A percentile compares a stretch with the other conserved stretches of the same genome.
Conservation (phyloP, 2,329 filamentous ascomycete species). For the Monosporascus sp. region DNA sequence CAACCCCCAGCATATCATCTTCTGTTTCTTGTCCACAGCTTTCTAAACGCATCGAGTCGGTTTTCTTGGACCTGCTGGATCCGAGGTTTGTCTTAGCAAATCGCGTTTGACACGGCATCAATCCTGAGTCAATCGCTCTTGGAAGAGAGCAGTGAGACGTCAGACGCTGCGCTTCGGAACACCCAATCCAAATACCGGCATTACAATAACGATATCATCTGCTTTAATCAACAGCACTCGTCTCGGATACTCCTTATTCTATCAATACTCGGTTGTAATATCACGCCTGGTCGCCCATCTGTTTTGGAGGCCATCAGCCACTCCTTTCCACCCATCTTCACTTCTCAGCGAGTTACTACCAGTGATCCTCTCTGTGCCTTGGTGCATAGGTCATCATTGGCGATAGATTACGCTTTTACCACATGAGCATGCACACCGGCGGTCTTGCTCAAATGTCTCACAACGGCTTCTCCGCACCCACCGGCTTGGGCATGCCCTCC, state of each 20-base stretch:
- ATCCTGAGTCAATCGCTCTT: constrained; percentile 12
- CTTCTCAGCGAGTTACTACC: constrained; percentile 21
- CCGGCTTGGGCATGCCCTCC: constrained; percentile 68
- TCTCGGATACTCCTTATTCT: constrained; percentile 10
- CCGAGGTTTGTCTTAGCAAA: constrained; percentile 21
- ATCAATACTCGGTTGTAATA: constrained; percentile 29
- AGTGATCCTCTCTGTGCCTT: constrained; percentile 1
- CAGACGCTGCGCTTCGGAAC: background rate
- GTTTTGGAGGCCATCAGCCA: constrained; percentile 23
- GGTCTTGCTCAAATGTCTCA: constrained; percentile 99
- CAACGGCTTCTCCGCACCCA: constrained; percentile 67
- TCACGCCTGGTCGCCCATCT: constrained; percentile 20
- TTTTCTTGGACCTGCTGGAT: constrained; percentile 25
- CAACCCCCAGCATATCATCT: constrained; percentile 15
- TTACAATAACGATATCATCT: constrained; percentile 12
- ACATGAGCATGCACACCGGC: constrained; percentile 76
- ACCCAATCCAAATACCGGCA: no score
- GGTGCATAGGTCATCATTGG: constrained; percentile 13
- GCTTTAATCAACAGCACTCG: constrained; percentile 16
- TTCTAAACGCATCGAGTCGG: constrained; percentile 19
- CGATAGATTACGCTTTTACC: constrained; percentile 16
- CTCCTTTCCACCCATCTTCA: constrained; percentile 21
- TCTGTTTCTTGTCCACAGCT: constrained; percentile 28
- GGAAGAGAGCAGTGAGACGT: constrained; percentile 12
- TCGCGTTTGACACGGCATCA: constrained; percentile 26